phyloP scores from a whole-genome alignment of 1,139 yeast genomes.

The Ogataea hybrid region DNA sequence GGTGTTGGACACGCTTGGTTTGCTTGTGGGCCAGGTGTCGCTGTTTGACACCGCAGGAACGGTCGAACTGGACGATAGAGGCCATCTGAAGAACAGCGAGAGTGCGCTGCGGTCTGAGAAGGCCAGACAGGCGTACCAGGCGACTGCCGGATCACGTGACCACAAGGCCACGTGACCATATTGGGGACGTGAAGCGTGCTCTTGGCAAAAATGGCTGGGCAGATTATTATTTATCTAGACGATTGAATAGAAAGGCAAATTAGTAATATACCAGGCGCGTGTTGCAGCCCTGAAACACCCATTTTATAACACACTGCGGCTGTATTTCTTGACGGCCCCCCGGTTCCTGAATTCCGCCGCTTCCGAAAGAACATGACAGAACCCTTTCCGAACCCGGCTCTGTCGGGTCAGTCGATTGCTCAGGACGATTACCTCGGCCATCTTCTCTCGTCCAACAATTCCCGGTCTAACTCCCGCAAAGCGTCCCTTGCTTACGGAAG shows the following conservation, averaged over 20 bases:
- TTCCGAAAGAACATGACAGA: slow-evolving; percentile 13
- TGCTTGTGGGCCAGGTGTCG: slow-evolving; percentile 72
- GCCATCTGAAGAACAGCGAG: slow-evolving; percentile 54
- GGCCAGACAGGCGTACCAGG: slow-evolving; percentile 40
- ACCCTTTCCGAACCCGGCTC: slow-evolving; percentile 20
- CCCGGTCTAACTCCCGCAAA: slow-evolving; percentile 14
- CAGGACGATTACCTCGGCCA: slow-evolving; percentile 16
- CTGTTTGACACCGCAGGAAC: slow-evolving; percentile 75
- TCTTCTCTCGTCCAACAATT: slow-evolving; percentile 11
- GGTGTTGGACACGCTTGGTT: slow-evolving; percentile 81
- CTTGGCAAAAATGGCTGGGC: neutral
- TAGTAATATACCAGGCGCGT: neutral
- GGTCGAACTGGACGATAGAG: slow-evolving; percentile 71
- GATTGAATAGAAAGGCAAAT: neutral
- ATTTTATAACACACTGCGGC: neutral
- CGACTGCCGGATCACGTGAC: slow-evolving; percentile 16
- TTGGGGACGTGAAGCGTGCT: neutral
- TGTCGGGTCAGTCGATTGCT: slow-evolving; percentile 5
- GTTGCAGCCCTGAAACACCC: neutral
- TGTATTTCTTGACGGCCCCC: neutral
- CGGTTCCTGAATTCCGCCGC: neutral
- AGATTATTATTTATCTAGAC: neutral
- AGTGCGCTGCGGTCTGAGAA: slow-evolving; percentile 43
- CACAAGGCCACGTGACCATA: neutral
- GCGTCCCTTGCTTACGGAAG: slow-evolving; percentile 12